These are phyloP conservation scores for Ustilago crameri DNA, from an alignment of 1,284 basidiomycete species.

Conservation along the genomic window DNA sequence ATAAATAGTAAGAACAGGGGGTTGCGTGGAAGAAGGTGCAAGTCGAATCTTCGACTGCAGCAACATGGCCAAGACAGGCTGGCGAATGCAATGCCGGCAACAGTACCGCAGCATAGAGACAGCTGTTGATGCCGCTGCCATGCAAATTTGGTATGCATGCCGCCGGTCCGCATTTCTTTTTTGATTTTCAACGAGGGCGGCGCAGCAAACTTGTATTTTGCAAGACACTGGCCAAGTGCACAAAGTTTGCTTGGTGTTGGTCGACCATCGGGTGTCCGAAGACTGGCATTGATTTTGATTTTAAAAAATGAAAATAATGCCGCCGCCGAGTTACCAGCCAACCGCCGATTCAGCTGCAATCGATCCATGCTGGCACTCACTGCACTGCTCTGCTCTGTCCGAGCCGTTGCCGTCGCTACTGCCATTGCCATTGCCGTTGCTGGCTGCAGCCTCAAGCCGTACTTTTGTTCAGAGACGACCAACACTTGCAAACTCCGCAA, in stretches of 20 bases:
- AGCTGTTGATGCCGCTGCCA: slow-evolving; percentile 3
- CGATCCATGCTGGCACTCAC: background rate
- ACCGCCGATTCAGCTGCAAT: background rate
- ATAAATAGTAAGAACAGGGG: too few relatives aligned
- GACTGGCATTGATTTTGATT: too few relatives aligned
- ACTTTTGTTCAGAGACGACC: background rate
- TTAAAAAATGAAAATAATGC: too few relatives aligned
- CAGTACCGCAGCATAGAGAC: too few relatives aligned
- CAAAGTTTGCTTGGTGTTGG: too few relatives aligned
- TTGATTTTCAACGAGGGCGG: too few relatives aligned
- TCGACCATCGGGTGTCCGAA: background rate
- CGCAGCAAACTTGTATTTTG: too few relatives aligned
- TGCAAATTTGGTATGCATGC: slow-evolving; percentile 3
- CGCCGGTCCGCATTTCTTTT: slow-evolving; percentile 12
- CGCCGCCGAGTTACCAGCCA: too few relatives aligned
- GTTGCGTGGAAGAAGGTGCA: background rate
- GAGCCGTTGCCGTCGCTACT: background rate
- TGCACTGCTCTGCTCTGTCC: background rate
- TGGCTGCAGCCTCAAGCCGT: background rate
- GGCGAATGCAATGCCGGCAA: too few relatives aligned
- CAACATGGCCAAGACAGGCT: too few relatives aligned
- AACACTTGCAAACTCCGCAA: too few relatives aligned
- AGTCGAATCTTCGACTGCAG: slow-evolving; percentile 2
- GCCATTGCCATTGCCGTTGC: background rate
- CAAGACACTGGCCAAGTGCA: too few relatives aligned